phyloP scores from a whole-genome alignment of 306 rosid species.

The Castanea sativa region DNA sequence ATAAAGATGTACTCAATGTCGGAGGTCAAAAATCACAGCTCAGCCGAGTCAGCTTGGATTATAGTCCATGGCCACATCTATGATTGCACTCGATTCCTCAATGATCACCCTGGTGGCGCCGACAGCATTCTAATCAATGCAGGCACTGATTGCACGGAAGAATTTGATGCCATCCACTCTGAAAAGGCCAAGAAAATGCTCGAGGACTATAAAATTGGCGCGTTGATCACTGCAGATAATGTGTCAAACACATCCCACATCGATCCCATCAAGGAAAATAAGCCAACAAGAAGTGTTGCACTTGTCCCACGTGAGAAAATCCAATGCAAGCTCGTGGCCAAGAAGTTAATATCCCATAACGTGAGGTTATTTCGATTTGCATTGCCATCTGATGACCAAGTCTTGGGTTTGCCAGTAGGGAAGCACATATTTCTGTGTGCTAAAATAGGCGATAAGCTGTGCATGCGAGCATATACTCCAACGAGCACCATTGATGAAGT shows the following conservation, averaged over 20 bases:
- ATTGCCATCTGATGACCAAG: constrained; percentile 54
- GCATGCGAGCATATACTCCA: constrained; percentile 95
- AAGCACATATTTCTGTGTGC: constrained; percentile 80
- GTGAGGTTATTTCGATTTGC: constrained; percentile 63
- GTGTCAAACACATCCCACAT: constrained; percentile 27
- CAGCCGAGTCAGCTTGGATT: constrained; percentile 66
- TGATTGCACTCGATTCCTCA: constrained; percentile 71
- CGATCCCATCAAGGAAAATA: constrained; percentile 46
- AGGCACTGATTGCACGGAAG: constrained; percentile 89
- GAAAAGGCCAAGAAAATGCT: constrained; percentile 76
- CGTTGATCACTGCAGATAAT: constrained; percentile 46
- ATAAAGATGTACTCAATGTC: constrained; percentile 45
- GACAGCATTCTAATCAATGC: constrained; percentile 88
- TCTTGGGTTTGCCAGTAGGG: constrained; percentile 69
- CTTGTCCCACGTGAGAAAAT: constrained; percentile 59
- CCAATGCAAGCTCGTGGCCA: constrained; percentile 58
- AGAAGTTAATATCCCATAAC: constrained; percentile 55
- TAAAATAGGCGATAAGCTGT: constrained; percentile 49
- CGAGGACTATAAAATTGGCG: constrained; percentile 63
- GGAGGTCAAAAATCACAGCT: constrained; percentile 57
- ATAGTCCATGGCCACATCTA: constrained; percentile 67
- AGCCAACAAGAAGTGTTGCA: constrained; percentile 30
- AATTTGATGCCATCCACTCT: constrained; percentile 87
- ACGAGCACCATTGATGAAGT: constrained; percentile 49
- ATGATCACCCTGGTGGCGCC: constrained; percentile 84